Percentiles rank a stretch among this genome's conserved stretches.
Conservation (phyloP, 1,139 yeast genomes). For the Yamadazyma conglobata region DNA sequence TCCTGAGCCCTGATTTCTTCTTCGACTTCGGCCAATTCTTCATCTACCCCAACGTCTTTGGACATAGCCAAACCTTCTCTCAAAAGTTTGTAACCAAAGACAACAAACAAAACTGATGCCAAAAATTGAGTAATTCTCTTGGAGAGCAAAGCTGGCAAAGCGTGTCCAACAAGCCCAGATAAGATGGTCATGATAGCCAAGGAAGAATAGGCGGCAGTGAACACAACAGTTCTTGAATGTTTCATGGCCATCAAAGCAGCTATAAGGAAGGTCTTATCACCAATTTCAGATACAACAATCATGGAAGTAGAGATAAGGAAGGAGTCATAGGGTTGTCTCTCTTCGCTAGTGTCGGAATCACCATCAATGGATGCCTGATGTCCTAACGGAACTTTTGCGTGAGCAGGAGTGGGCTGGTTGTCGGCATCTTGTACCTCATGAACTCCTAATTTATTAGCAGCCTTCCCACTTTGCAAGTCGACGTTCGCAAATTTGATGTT, state of each 20-base stretch:
- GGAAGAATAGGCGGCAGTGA: slow-evolving; percentile 84
- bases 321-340: slow-evolving; percentile 38
- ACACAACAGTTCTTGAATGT: slow-evolving; percentile 76
- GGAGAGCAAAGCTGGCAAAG: slow-evolving; percentile 81
- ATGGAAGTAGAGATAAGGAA: slow-evolving; percentile 70
- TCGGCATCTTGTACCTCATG: slow-evolving; percentile 25
- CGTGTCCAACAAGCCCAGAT: slow-evolving; percentile 89
- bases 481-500: slow-evolving; percentile 15
- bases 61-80: slow-evolving; percentile 84
- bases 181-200: slow-evolving; percentile 85
- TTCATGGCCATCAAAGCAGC: slow-evolving; percentile 99
- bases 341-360: slow-evolving; percentile 8
- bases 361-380: slow-evolving; percentile 12
- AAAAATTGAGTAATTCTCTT: slow-evolving; percentile 74
- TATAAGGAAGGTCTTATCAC: slow-evolving; percentile 93
- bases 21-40: slow-evolving; percentile 94
- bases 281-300: slow-evolving; percentile 92
- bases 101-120: slow-evolving; percentile 76
- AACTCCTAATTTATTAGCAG: slow-evolving; percentile 22
- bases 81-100: slow-evolving; percentile 76
- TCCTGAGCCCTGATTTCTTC: slow-evolving; percentile 77
- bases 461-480: slow-evolving; percentile 14
- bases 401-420: slow-evolving; percentile 27
- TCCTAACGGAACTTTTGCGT: slow-evolving; percentile 23
- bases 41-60: slow-evolving; percentile 80